Evolutionary conservation across 345 rosid genomes (phyloP), one percentile per base, ranked within the genome.

Genomic region (Crucihimalaya himalaica): DNA sequence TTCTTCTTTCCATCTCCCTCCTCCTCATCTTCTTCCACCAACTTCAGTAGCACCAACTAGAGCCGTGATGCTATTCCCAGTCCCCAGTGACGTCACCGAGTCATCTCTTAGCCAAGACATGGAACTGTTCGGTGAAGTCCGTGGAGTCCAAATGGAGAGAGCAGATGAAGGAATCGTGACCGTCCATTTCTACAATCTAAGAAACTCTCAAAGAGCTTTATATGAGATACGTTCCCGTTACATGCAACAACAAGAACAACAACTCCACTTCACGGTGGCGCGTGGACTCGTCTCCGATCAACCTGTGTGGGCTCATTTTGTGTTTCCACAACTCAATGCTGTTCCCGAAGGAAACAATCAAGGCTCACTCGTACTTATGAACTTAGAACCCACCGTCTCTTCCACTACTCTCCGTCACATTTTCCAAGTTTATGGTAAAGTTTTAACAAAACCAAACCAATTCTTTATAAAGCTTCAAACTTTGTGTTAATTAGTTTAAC

Each of bases 81-180:
- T 90, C 8, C 81, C 91, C 3, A 5, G 42, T 6, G 83, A 85
- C 46, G 84, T 83, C 27, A 85, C 81, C 68, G 97, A 89, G 86
- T 34, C 88, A 29, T 34, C 57, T 57, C 43, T 95, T 68, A 79
- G 89, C 73, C 79, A 81, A 43, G 99, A 92, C 68, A 55, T 95
- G 78, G 97, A 87, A 78, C 83, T 74, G 5, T 92, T 85, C 68
- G 99, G 99, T 2, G 93, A 86, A 43, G 89, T 95, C 2, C 85
- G 97, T 46, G 93, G 96, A 43, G 88, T 95, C 9, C 85, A 86
- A 83, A 92, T 95, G 97, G 99, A 95, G 68, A 85, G 93, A 39
- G 79, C 82, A 2, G 5, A 68, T 0, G 93, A 92, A 13, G 99
- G 96, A 37, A 76, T 86, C 78, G 92, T 88, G 79, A 88, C 88